Evolutionary conservation across 768 basidiomycete genomes (phyloP), one percentile per base, ranked within the genome.

Genomic region (Tylopilus vinaceipallidus): DNA sequence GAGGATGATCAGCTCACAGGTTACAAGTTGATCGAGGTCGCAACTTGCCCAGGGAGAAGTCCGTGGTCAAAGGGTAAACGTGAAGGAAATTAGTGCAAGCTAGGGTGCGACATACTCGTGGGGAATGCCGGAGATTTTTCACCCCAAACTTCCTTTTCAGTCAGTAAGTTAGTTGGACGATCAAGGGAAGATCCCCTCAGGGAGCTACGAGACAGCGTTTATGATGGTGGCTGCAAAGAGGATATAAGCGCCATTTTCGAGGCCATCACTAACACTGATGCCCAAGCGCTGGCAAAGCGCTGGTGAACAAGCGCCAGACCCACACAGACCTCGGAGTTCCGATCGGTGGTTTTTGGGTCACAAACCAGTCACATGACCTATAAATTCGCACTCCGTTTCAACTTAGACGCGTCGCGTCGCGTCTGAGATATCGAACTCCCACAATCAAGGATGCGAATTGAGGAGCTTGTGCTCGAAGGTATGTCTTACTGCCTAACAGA

Each of bases 401-500:
- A 69, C 48, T 29, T 6, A 7, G 50, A 35, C 66, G 66, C 68
- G 64, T 57, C 66, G 66, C 66, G 66, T 59, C 66, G 64, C 62
- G 66, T 57, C 32, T n/a, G 16, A 3, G 14, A 4, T 44, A 7
- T 20, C 13, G 6, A 32, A 33, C 46, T 35, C 20, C 30, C 45
- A 24, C 36, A 49, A n/a, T 36, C 57, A 55, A 74, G 60, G 50
- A 95, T 95, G 94, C 77, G 93, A 57, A 94, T 97, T 57, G 91
- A 95, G 65, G 95, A 98, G 63, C 83, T 98, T 23, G 87, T 98
- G 49, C 79, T 98, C 45, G 95, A 98, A 69, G 93, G 91, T 82
- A 59, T 29, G 67, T 49, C 24, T 36, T 14, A 26, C 33, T 4
- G 17, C 14, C 1, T 6, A 12, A 12, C 8, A 1, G 1, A 35